Percentiles rank a stretch among this genome's conserved stretches.
Evolutionary conservation across 2,329 filamentous ascomycete genomes (phyloP).

Genomic region (Pestalotiopsis sp.): DNA sequence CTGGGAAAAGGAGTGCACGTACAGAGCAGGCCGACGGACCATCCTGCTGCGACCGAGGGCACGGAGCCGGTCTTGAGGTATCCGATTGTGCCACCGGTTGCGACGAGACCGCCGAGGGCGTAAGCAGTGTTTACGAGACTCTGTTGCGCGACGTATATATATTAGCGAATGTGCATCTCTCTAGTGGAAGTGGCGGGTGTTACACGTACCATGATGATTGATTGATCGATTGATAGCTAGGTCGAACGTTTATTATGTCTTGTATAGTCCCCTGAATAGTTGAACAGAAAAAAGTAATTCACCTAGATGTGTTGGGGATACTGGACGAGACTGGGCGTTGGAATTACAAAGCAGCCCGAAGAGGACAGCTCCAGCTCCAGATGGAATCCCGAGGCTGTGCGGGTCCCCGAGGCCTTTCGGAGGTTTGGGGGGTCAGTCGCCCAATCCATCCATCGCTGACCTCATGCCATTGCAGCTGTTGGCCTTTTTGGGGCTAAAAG

Average conservation of each 20-base stretch:
- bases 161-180: conserved; percentile 19
- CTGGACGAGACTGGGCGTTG: neutral
- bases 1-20: conserved; percentile 27
- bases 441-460: conserved; percentile 3
- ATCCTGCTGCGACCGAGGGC: conserved; percentile 83
- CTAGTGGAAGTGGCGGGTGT: neutral
- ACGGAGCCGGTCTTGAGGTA: conserved; percentile 84
- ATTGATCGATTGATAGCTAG: neutral
- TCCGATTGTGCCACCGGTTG: conserved; percentile 83
- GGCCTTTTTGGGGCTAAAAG: neutral
- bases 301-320: neutral
- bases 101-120: conserved; percentile 79
- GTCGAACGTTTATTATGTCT: neutral
- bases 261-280: neutral
- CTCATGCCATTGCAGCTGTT: conserved; percentile 9
- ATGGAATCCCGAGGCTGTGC: conserved; percentile 8
- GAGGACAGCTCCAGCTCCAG: neutral
- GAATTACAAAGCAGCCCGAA: conserved; percentile 4
- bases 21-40: conserved; percentile 74
- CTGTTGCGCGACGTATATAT: conserved; percentile 16
- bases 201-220: neutral
- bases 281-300: neutral
- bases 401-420: conserved; percentile 1
- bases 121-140: conserved; percentile 67
- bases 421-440: neutral